phyloP scores from a whole-genome alignment of 768 basidiomycete genomes.

The Amanita pseudoporphyria region DNA sequence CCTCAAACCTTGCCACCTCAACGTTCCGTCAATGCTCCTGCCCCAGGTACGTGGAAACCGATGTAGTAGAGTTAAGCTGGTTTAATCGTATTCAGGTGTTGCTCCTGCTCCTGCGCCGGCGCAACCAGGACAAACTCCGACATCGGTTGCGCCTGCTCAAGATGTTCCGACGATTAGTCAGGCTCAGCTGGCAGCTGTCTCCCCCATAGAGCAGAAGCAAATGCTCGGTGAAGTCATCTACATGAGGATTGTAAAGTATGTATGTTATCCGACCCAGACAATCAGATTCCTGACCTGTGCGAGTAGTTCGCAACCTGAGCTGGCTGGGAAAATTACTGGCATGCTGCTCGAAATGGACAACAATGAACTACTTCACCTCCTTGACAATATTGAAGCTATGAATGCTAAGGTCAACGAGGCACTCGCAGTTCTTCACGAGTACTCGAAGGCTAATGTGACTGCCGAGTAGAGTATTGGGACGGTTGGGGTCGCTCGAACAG shows the following conservation, averaged over 20 bases:
- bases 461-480: constrained; percentile 6
- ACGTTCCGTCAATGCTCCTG: constrained; percentile 27
- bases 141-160: constrained; percentile 27
- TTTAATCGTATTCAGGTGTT: constrained; percentile 10
- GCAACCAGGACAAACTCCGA: constrained; percentile 35
- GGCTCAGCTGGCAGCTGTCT: constrained; percentile 46
- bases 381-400: constrained; percentile 78
- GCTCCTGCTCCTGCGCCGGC: constrained; percentile 28
- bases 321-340: constrained; percentile 97
- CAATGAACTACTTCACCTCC: constrained; percentile 78
- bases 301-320: constrained; percentile 70
- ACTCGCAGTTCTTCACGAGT: constrained; percentile 80
- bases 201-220: constrained; percentile 92
- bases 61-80: not conserved
- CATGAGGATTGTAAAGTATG: constrained; percentile 78
- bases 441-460: constrained; percentile 31
- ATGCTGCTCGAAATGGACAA: constrained; percentile 99
- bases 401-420: constrained; percentile 89
- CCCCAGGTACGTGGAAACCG: constrained; percentile 21
- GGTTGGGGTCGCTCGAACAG: constrained; percentile 2
- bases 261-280: constrained; percentile 14
- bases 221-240: constrained; percentile 97
- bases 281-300: constrained; percentile 5
- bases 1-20: constrained; percentile 24
- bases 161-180: constrained; percentile 36